Conservation (phyloP, 2,329 filamentous ascomycete genomes). For the Graphilbum fragrans region DNA sequence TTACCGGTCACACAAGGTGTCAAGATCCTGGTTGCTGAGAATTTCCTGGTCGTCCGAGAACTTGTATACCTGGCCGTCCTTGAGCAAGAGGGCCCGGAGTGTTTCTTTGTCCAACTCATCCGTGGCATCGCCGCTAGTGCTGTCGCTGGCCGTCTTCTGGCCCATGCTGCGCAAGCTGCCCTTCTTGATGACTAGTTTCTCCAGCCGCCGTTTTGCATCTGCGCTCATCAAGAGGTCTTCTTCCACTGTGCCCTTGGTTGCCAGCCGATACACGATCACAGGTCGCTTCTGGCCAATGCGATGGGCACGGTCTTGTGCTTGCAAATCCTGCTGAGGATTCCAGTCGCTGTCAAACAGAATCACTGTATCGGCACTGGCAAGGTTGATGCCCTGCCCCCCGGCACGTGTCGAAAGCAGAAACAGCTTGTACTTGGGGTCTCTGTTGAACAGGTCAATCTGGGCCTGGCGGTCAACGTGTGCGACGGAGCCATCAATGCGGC, state of each 20-base stretch:
- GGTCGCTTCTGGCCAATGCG: constrained; percentile 87
- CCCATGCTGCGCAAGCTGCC: constrained; percentile 65
- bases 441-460: constrained; percentile 66
- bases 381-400: constrained; percentile 90
- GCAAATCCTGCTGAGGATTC: constrained; percentile 94
- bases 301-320: constrained; percentile 91
- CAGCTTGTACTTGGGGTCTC: constrained; percentile 51
- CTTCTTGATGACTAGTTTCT: constrained; percentile 93
- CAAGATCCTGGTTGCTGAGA: constrained; percentile 63
- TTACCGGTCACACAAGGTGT: constrained; percentile 63
- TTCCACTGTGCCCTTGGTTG: constrained; percentile 87
- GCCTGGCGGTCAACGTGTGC: constrained; percentile 57
- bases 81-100: constrained; percentile 49
- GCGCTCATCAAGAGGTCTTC: constrained; percentile 77
- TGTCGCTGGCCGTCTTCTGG: constrained; percentile 42
- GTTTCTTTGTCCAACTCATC: constrained; percentile 42
- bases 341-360: constrained; percentile 82
- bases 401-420: constrained; percentile 86
- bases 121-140: constrained; percentile 15
- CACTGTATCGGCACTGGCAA: constrained; percentile 83
- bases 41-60: constrained; percentile 50
- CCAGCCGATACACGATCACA: constrained; percentile 86
- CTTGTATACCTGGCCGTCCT: constrained; percentile 58
- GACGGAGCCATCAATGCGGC: constrained; percentile 84
- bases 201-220: constrained; percentile 80